These are phyloP conservation scores for Fonsecaea monophora DNA, from an alignment of 2,329 filamentous ascomycete species.

Conservation along the genomic window DNA sequence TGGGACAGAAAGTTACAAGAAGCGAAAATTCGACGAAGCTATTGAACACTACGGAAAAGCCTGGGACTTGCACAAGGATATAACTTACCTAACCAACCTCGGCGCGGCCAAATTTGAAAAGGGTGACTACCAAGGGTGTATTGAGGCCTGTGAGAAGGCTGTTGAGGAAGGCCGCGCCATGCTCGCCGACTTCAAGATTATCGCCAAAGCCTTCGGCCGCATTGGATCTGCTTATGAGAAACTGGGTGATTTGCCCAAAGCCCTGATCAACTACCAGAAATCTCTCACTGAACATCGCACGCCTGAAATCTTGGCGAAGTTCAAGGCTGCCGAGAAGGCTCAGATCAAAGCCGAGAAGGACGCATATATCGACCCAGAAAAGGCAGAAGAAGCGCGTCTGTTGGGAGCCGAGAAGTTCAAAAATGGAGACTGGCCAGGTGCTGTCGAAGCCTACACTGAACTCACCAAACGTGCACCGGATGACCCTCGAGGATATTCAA, in stretches of 20 bases:
- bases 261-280: slow-evolving; percentile 88
- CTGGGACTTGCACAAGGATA: slow-evolving; percentile 94
- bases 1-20: slow-evolving; percentile 97
- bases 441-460: slow-evolving; percentile 91
- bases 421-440: slow-evolving; percentile 91
- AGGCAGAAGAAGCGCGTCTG: slow-evolving; percentile 94
- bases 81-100: slow-evolving; percentile 96
- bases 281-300: slow-evolving; percentile 96
- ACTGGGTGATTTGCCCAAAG: slow-evolving; percentile 76
- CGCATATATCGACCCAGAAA: slow-evolving; percentile 85
- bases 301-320: slow-evolving; percentile 89
- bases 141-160: slow-evolving; percentile 86
- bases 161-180: slow-evolving; percentile 87
- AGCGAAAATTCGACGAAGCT: slow-evolving; percentile 92
- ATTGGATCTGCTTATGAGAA: slow-evolving; percentile 96
- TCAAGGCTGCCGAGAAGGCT: slow-evolving; percentile 85
- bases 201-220: slow-evolving; percentile 88
- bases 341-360: slow-evolving; percentile 77
- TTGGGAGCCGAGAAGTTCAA: slow-evolving; percentile 98
- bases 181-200: slow-evolving; percentile 95
- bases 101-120: slow-evolving; percentile 95
- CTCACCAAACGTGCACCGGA: slow-evolving; percentile 96
- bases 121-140: slow-evolving; percentile 86
- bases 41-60: slow-evolving; percentile 94
- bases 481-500: slow-evolving; percentile 93